Conservation (phyloP, 129 eudicot genomes). For the Flaveria brownii region DNA sequence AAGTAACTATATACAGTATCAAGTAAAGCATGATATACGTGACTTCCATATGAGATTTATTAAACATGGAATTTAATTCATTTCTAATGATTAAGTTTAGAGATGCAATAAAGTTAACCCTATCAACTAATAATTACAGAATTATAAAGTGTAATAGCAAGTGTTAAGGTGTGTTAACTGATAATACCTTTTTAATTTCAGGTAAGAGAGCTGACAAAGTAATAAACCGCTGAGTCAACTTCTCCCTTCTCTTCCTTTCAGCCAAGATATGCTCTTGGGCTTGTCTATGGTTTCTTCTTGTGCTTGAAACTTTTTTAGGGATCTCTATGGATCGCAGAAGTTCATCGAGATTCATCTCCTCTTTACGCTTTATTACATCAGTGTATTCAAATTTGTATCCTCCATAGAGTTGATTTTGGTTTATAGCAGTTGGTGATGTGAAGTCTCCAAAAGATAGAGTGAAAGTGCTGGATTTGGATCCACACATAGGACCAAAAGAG, state of each 20-base stretch:
- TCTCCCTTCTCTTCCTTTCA: slow-evolving; percentile 46
- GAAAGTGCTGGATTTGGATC: slow-evolving; percentile 32
- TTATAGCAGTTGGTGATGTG: slow-evolving; percentile 19
- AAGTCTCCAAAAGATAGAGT: slow-evolving; percentile 36
- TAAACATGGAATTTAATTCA: not conserved
- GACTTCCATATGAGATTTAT: not conserved
- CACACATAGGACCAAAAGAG: slow-evolving; percentile 28
- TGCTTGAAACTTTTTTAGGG: slow-evolving; percentile 21
- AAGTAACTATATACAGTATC: not conserved
- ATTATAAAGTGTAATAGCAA: not conserved
- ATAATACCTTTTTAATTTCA: slow-evolving; percentile 36
- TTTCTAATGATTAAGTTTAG: not conserved
- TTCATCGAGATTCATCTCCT: slow-evolving; percentile 34
- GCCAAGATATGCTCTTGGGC: slow-evolving; percentile 41
- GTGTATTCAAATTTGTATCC: slow-evolving; percentile 18
- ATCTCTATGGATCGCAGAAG: slow-evolving; percentile 32
- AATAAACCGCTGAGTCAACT: slow-evolving; percentile 34
- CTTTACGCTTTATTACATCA: slow-evolving; percentile 1
- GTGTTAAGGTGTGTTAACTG: not conserved
- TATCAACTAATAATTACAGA: not conserved
- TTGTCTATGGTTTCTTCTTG: slow-evolving; percentile 34
- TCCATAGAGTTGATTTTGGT: slow-evolving; percentile 13
- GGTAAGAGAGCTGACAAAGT: slow-evolving; percentile 37
- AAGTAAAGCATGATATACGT: not conserved
- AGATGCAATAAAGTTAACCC: not conserved